Base-by-base conservation (phyloP, 2,329 filamentous ascomycete species). In the Massarina eburnea region DNA sequence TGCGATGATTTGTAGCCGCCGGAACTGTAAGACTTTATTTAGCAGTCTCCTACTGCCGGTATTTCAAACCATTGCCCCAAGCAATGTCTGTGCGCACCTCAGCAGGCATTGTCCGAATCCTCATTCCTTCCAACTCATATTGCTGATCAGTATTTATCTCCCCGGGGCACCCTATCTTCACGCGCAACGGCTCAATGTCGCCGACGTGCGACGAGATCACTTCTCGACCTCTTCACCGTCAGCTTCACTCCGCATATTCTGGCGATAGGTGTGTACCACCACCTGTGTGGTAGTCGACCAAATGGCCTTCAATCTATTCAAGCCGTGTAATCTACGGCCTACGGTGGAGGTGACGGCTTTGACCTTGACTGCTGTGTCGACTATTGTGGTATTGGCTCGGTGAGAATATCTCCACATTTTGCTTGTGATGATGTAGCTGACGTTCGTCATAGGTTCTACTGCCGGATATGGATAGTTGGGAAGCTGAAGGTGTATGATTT, bases 391-490 rank as follows among this genome's bases (percentile, higher is more conserved):
- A 8, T 43, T 42, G 8, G 21, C 54, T n/a, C 43, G 51, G 50
- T 55, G 26, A 42, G 58, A 52, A 38, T 26, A 19, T 29, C 34
- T 24, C 8, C 8, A 33, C 9, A 9, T 12, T 26, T 22, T 17
- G 43, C 17, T 40, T 45, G 10, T 51, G 14, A 3, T 9, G 21
- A 12, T 18, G 18, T 3, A 17, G n/a, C n/a, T n/a, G n/a, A n/a
- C n/a, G n/a, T n/a, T n/a, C n/a, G n/a, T n/a, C n/a, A n/a, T n/a
- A 62, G 61, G 37, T 61, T 62, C 46, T 62, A 54, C 33, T 62
- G 55, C 39, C 59, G 61, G n/a, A 37, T 57, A 39, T 63, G 47
- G 44, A 43, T 63, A 15, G 52, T 59, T 15, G 52, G 58, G 8
- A 57, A 37, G 39, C 29, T 61, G n/a, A 58, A 59, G 30, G 18